Evolutionary conservation across 2,329 filamentous ascomycete genomes (phyloP), one percentile per base, ranked within the genome.

Genomic region (Ceratocystis papillata): DNA sequence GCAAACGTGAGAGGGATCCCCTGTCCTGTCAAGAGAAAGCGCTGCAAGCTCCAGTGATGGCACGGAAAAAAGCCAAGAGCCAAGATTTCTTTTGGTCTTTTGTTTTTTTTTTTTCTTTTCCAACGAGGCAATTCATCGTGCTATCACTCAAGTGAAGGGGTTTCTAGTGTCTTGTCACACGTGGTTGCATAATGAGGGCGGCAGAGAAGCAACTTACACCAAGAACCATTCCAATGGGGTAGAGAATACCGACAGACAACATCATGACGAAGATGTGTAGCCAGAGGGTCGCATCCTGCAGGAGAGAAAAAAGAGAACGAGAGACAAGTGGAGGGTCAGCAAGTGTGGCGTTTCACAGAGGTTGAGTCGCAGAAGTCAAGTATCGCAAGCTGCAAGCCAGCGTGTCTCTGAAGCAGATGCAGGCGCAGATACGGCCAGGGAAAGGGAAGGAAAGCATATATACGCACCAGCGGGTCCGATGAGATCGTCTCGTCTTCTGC

Each of bases 201-300:
- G 62, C 20, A 22, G 22, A 17, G 62, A 20, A 59, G 20, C 61
- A 41, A 78, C 87, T 72, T 83, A 94, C 89, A 67, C 93, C 93
- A 20, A 96, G 79, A 53, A 97, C 91, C 93, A 99, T 97, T 71
- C 94, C 94, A 17, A 90, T 81, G 10, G 94, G 94, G 73, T 96
- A 97, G 67, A 97, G 83, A 71, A 99, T 81, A 69, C 94, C 94
- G 79, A 95, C 97, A 67, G 91, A 85, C 67, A 94, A 73, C 74
- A 86, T 87, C 81, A 96, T 92, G 59, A 96, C 76, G 68, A 96
- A 81, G 72, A 99, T 97, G 77, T 99, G 94, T 71, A 87, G 81
- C 94, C 94, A 99, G 83, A 99, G 77, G 72, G 86, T 90, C 53
- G 86, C 82, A 75, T 97, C 94, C 83, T 86, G 15, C 17, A 20